Evolutionary conservation across 768 basidiomycete species (phyloP).

Genomic region (Pulveroboletus sp.): DNA sequence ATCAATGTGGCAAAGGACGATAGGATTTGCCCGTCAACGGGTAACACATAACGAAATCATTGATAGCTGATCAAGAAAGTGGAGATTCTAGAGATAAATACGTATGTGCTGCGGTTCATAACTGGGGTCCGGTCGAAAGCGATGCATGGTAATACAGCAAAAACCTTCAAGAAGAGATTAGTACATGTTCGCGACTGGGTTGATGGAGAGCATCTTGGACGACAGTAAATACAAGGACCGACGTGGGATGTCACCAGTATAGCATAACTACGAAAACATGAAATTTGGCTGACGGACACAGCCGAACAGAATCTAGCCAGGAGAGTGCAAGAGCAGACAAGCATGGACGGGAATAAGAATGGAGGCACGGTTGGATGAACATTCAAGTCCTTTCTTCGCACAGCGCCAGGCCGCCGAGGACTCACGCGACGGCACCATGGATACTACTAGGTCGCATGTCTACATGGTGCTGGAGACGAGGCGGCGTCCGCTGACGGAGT

Average conservation of each 20-base stretch:
- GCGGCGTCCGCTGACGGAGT: constrained; percentile 30
- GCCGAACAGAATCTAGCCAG: constrained; percentile 17
- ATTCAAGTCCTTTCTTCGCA: constrained; percentile 2
- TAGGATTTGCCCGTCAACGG: constrained; percentile 15
- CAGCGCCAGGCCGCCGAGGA: constrained; percentile 18
- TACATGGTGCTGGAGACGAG: constrained; percentile 31
- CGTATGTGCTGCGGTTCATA: constrained; percentile 1
- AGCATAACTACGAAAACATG: constrained; percentile 19
- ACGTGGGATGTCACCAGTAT: constrained; percentile 14
- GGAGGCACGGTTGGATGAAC: constrained; percentile 6
- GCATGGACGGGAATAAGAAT: constrained; percentile 5
- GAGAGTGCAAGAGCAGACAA: constrained; percentile 20
- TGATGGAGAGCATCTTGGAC: constrained; percentile 17
- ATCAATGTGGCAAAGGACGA: constrained; percentile 1
- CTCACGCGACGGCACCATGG: constrained; percentile 30
- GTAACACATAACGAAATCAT: constrained; percentile 18
- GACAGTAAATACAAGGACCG: constrained; percentile 23
- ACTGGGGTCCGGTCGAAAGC: constrained; percentile 14
- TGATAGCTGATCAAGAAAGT: constrained; percentile 26
- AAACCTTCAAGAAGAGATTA: constrained; percentile 28
- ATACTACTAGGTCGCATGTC: constrained; percentile 29
- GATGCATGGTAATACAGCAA: constrained; percentile 27
- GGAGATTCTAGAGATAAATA: constrained; percentile 22
- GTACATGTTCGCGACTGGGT: constrained; percentile 20
- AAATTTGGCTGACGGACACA: constrained; percentile 1